phyloP scores from a whole-genome alignment of 768 basidiomycete genomes.

The Rhizopogon vinicolor region DNA sequence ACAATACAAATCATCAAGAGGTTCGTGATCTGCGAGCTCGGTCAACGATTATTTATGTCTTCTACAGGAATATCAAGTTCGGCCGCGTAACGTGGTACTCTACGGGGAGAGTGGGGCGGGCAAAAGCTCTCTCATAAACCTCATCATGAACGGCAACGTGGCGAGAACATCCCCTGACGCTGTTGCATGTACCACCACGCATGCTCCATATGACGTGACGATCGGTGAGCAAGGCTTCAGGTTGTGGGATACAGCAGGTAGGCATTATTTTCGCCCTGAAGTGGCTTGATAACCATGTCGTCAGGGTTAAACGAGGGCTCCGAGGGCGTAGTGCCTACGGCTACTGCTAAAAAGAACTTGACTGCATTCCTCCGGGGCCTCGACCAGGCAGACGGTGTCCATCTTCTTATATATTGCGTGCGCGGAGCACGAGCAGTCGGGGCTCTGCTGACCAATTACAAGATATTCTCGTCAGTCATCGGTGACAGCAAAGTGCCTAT shows the following conservation, averaged over 20 bases:
- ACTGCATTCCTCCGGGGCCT: constrained; percentile 20
- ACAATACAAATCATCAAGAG: not conserved
- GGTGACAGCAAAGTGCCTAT: constrained; percentile 18
- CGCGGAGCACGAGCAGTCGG: constrained; percentile 19
- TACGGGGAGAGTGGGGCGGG: constrained; percentile 30
- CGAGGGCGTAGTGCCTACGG: constrained; percentile 1
- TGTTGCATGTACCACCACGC: constrained; percentile 28
- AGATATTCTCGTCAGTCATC: constrained; percentile 21
- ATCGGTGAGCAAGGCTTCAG: constrained; percentile 17
- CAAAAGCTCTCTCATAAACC: constrained; percentile 41
- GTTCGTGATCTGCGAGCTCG: not conserved
- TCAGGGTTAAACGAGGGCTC: constrained; percentile 15
- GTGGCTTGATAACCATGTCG: constrained; percentile 18
- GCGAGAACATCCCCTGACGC: constrained; percentile 28
- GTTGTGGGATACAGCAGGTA: constrained; percentile 30
- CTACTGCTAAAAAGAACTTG: constrained; percentile 4
- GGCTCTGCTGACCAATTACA: constrained; percentile 22
- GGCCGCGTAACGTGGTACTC: constrained; percentile 26
- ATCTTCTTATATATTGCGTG: constrained; percentile 27
- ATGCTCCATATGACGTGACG: constrained; percentile 17
- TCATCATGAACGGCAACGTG: constrained; percentile 21
- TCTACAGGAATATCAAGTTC: not conserved
- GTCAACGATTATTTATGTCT: not conserved
- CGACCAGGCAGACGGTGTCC: constrained; percentile 19
- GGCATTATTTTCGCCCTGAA: constrained; percentile 20